These are phyloP conservation scores for Trichoderma sp. DNA, from an alignment of 2,329 filamentous ascomycete genomes.

Conservation along the genomic window DNA sequence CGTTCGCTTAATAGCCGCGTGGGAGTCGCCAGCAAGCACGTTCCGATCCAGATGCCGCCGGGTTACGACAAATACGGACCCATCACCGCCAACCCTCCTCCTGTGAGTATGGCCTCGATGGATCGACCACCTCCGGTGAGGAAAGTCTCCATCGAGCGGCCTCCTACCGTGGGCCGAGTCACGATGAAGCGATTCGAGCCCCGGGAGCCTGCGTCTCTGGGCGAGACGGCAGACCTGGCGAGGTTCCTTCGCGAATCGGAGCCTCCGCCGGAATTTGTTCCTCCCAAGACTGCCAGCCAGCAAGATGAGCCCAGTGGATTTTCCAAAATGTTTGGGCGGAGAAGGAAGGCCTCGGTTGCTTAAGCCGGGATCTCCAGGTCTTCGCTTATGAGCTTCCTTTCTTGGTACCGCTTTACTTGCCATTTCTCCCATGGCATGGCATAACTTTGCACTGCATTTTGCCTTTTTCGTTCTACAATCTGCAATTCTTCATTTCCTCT, in stretches of 20 bases:
- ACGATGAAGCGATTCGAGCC: conserved; percentile 62
- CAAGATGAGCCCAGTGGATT: conserved; percentile 48
- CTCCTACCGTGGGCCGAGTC: conserved; percentile 44
- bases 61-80: conserved; percentile 49
- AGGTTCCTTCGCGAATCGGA: conserved; percentile 71
- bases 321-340: conserved; percentile 53
- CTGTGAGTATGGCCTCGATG: conserved; percentile 51
- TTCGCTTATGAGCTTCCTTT: background rate
- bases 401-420: background rate
- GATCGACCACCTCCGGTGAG: conserved; percentile 44
- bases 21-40: conserved; percentile 45
- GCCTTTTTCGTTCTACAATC: background rate
- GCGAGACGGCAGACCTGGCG: conserved; percentile 68
- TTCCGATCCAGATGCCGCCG: conserved; percentile 56
- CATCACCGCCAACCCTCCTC: conserved; percentile 32
- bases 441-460: background rate
- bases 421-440: background rate
- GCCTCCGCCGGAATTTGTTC: conserved; percentile 54
- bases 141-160: too few relatives aligned
- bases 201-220: conserved; percentile 54
- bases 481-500: background rate
- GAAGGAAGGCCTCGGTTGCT: conserved; percentile 49
- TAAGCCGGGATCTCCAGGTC: conserved; percentile 24
- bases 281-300: conserved; percentile 34
- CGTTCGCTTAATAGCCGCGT: conserved; percentile 30